Conservation (phyloP, 352 stramenopile genomes). For the Pythium scleroteichum region DNA sequence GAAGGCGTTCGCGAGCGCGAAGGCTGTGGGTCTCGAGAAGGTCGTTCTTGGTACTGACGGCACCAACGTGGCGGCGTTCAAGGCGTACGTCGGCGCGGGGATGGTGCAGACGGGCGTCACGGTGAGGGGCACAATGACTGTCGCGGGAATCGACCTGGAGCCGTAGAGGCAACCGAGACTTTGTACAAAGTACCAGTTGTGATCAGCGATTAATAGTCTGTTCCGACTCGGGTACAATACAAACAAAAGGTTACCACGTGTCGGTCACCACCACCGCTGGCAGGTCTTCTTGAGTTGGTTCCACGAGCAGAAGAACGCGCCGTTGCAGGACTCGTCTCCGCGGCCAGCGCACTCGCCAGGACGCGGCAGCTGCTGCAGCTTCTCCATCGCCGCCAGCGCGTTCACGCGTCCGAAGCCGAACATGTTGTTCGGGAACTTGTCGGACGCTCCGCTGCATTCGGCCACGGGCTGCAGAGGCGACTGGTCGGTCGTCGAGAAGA, state of each 20-base stretch:
- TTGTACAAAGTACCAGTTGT: too few species aligned
- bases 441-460: constrained; percentile 27
- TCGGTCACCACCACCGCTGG: background rate
- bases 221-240: too few species aligned
- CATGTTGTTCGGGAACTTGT: constrained; percentile 41
- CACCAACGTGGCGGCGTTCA: constrained; percentile 10
- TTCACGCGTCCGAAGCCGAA: constrained; percentile 42
- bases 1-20: background rate
- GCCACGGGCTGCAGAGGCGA: constrained; percentile 14
- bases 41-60: constrained; percentile 16
- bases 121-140: background rate
- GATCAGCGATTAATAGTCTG: too few species aligned
- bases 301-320: background rate
- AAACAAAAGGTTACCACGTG: too few species aligned
- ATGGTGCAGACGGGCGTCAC: constrained; percentile 18
- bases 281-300: background rate
- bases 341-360: background rate
- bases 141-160: background rate
- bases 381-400: constrained; percentile 19
- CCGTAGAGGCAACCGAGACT: too few species aligned
- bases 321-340: background rate
- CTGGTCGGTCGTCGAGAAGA: constrained; percentile 18
- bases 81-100: constrained; percentile 11
- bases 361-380: background rate
- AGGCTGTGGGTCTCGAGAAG: constrained; percentile 1